Percentiles rank a stretch among this genome's conserved stretches.
phyloP scores from a whole-genome alignment of 768 basidiomycete genomes.

The Auriscalpium microsporum region DNA sequence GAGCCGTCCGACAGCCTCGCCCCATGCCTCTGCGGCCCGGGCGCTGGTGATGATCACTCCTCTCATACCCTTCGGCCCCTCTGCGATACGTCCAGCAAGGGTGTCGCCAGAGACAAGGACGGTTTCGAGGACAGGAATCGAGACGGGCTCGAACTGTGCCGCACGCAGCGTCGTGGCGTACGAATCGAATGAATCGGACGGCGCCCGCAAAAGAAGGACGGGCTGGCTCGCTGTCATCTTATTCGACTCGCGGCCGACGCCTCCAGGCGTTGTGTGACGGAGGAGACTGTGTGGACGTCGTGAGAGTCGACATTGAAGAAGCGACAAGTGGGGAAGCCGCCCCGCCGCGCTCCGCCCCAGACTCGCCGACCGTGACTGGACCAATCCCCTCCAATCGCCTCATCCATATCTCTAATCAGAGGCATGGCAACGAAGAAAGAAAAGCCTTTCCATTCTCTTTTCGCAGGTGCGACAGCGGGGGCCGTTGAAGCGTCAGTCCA shows the following conservation, averaged over 20 bases:
- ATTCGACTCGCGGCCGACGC: no score
- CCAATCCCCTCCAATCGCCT: no score
- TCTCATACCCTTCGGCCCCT: constrained; percentile 19
- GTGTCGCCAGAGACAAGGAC: constrained; percentile 37
- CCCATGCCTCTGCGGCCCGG: constrained; percentile 70
- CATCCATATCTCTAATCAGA: not conserved
- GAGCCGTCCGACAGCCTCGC: constrained; percentile 28
- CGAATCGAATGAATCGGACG: constrained; percentile 36
- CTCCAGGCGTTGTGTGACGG: no score
- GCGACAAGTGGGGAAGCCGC: no score
- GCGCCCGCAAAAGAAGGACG: constrained; percentile 36
- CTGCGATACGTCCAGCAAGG: constrained; percentile 36
- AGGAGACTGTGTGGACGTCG: no score
- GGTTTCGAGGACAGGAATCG: constrained; percentile 71
- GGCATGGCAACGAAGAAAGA: constrained; percentile 54
- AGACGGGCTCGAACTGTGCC: constrained; percentile 43
- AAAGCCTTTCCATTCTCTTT: constrained; percentile 76
- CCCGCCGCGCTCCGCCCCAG: no score
- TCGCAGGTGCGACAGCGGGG: constrained; percentile 89
- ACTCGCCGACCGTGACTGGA: no score
- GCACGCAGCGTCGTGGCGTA: constrained; percentile 47
- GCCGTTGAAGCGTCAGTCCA: constrained; percentile 79
- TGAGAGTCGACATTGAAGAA: no score
- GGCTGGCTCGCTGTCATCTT: no score
- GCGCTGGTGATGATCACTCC: constrained; percentile 78